Percentiles rank a stretch among this genome's conserved stretches.
Conservation (phyloP, 305 asterid species). For the Petunia hybrid region DNA sequence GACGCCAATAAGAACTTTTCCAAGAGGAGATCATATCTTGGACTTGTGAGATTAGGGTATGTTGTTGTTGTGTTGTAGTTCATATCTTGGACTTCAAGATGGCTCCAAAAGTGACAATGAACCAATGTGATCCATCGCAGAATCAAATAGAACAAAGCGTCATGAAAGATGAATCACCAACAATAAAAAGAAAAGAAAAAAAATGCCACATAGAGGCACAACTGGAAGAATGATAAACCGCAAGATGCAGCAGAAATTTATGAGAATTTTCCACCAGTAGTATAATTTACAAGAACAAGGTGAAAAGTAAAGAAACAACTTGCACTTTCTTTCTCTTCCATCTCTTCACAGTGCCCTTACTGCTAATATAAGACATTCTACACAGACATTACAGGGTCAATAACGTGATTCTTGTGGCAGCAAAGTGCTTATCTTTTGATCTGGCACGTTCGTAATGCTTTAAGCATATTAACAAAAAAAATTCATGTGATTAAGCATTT, state of each 20-base stretch:
- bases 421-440: background rate
- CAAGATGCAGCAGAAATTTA: background rate
- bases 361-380: background rate
- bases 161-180: background rate
- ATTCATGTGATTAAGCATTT: conserved; percentile 2
- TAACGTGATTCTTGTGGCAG: background rate
- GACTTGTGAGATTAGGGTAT: too few relatives aligned
- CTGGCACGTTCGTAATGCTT: background rate
- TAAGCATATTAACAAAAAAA: background rate
- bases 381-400: background rate
- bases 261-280: background rate
- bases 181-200: background rate
- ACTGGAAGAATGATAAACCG: background rate
- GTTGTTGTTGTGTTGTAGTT: too few relatives aligned
- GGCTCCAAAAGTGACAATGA: background rate
- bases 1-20: too few relatives aligned
- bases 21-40: background rate
- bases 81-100: background rate
- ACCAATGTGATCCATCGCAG: background rate
- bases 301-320: background rate
- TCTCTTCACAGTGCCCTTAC: background rate
- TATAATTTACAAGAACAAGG: background rate
- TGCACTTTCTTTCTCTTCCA: background rate
- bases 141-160: background rate
- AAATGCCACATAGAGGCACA: background rate